phyloP scores from a whole-genome alignment of 495 filamentous ascomycete genomes.

The Neurospora discreta region DNA sequence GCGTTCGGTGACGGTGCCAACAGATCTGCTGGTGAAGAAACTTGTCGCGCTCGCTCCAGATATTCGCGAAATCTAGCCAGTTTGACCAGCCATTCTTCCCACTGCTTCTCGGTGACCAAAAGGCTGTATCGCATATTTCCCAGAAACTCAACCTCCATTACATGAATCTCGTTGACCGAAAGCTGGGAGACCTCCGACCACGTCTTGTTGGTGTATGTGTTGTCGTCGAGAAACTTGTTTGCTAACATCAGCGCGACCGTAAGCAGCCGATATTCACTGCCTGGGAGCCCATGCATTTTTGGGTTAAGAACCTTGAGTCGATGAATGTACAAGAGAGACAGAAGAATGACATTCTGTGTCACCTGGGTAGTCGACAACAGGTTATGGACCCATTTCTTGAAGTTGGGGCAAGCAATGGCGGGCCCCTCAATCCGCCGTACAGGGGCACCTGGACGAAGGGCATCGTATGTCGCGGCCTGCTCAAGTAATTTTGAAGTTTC shows the following conservation, averaged over 20 bases:
- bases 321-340: slow-evolving; percentile 89
- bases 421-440: slow-evolving; percentile 50
- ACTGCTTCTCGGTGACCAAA: slow-evolving; percentile 70
- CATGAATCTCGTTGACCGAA: slow-evolving; percentile 87
- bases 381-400: slow-evolving; percentile 87
- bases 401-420: slow-evolving; percentile 66
- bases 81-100: slow-evolving; percentile 76
- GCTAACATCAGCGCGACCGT: slow-evolving; percentile 97
- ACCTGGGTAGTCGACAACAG: slow-evolving; percentile 93
- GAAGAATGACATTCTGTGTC: slow-evolving; percentile 85
- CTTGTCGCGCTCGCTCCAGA: slow-evolving; percentile 46
- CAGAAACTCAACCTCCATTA: slow-evolving; percentile 99
- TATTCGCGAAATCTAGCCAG: slow-evolving; percentile 69
- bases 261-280: slow-evolving; percentile 90
- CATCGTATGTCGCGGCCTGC: slow-evolving; percentile 54
- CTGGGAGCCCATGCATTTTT: slow-evolving; percentile 73
- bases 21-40: slow-evolving; percentile 23
- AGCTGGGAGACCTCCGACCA: slow-evolving; percentile 98
- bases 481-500: slow-evolving; percentile 71
- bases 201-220: slow-evolving; percentile 99
- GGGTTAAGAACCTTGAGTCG: slow-evolving; percentile 84
- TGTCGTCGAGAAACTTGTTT: slow-evolving; percentile 98
- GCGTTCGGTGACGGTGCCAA: slow-evolving; percentile 26
- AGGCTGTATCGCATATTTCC: slow-evolving; percentile 97
- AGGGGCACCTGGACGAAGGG: slow-evolving; percentile 26